phyloP scores from a whole-genome alignment of 306 rosid species.

The Rosa chinensis region DNA sequence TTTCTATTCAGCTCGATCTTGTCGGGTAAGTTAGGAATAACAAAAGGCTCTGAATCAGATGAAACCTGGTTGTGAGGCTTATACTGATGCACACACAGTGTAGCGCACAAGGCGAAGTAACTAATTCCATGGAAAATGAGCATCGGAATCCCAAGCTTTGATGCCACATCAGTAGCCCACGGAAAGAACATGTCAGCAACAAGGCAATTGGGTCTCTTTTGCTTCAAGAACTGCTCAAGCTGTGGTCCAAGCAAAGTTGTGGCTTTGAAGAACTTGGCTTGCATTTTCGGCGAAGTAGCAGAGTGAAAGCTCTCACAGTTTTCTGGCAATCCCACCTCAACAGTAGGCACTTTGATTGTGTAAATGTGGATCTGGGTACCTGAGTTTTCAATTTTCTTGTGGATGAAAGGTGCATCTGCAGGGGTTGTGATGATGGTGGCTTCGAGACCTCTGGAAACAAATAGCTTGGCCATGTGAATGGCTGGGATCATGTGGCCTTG shows the following conservation, averaged over 20 bases:
- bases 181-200: constrained; percentile 26
- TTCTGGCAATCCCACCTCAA: constrained; percentile 39
- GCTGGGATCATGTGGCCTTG: constrained; percentile 42
- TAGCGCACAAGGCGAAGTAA: constrained; percentile 32
- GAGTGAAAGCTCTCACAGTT: constrained; percentile 27
- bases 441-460: constrained; percentile 29
- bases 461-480: constrained; percentile 38
- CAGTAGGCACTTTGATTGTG: constrained; percentile 17
- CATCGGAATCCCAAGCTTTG: constrained; percentile 31
- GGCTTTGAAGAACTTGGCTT: constrained; percentile 17
- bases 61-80: constrained; percentile 23
- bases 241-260: constrained; percentile 24
- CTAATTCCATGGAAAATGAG: constrained; percentile 33
- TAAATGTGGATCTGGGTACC: not conserved
- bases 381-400: constrained; percentile 9
- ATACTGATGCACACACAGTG: not conserved
- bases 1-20: constrained; percentile 33
- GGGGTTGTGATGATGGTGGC: constrained; percentile 39
- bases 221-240: constrained; percentile 24
- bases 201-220: constrained; percentile 20
- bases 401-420: constrained; percentile 16
- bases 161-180: constrained; percentile 27
- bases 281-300: constrained; percentile 14
- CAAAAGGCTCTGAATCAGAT: constrained; percentile 31
- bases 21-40: constrained; percentile 30